Base-by-base conservation (phyloP, 2,329 filamentous ascomycete genomes). In the Grosmannia serpens region DNA sequence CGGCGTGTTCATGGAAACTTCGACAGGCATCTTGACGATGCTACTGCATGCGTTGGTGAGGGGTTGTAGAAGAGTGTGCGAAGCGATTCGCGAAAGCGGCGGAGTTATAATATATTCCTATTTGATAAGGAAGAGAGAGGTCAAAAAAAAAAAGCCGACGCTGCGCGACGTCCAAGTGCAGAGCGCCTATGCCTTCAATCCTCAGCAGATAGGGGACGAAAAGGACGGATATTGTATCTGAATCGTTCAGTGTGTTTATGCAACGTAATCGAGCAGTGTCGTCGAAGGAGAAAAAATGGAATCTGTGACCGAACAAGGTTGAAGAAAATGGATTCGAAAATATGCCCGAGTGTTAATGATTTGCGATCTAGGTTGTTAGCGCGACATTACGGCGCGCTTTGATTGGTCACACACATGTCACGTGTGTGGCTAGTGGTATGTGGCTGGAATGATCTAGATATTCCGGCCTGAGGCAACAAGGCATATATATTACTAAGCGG, bases 1-100 rank as follows among this genome's bases (percentile, higher is more conserved):
- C 53, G 90, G 89, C 70, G 91, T 90, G 66, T 88, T 87, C 64
- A 88, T 80, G 58, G 82, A 76, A 63, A 95, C 80, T 70, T 91
- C 86, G 73, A 89, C 81, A 65, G 89, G 79, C 89, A 96, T 96
- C 59, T 63, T 79, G 70, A 17, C 35, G 35, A 44, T 26, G 31
- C 31, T 35, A 13, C 27, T 17, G 29, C n/a, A 10, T 20, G 53
- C 29, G n/a, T 15, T 15, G 3, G 10, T 38, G 15, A 3, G 15
- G 35, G 35, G 35, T 38, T 22, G 51, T 3, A 9, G 27, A 9
- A 15, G 15, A 31, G n/a, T 17, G 26, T 9, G 26, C 20, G 29
- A 22, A 52, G 15, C 35, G 35, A 38, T 38, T 38, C 35, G 35
- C 35, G 35, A 38, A 17, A 38, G 17, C 35, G 35, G 35, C 35